These are phyloP conservation scores for Malbranchea zuffiana DNA, from an alignment of 2,329 filamentous ascomycete species.

Conservation along the genomic window DNA sequence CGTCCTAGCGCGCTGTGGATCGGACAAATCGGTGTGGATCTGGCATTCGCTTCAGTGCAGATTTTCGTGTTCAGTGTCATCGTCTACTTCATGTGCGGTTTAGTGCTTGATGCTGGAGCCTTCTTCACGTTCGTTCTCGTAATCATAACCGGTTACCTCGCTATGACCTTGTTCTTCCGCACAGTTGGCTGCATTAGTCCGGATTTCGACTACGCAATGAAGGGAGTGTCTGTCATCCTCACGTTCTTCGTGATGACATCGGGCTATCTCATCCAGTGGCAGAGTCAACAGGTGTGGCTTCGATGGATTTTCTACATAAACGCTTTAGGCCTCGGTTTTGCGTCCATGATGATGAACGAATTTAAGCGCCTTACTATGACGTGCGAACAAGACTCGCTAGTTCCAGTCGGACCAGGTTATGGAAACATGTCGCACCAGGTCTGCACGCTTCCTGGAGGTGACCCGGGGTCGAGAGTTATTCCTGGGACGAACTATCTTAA, in stretches of 20 bases:
- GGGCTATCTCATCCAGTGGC: conserved; percentile 37
- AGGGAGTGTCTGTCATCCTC: conserved; percentile 67
- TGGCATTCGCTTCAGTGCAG: conserved; percentile 74
- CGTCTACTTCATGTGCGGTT: conserved; percentile 78
- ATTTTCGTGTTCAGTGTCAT: conserved; percentile 65
- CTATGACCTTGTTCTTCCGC: conserved; percentile 80
- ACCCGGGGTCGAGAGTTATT: conserved; percentile 43
- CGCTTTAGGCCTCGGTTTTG: conserved; percentile 69
- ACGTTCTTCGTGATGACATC: conserved; percentile 46
- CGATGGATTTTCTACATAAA: conserved; percentile 76
- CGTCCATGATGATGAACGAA: conserved; percentile 72
- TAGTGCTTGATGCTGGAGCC: conserved; percentile 59
- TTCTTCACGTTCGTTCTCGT: conserved; percentile 84
- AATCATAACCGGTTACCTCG: conserved; percentile 63
- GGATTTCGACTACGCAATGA: conserved; percentile 79
- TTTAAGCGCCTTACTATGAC: conserved; percentile 55
- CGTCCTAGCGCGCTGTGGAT: conserved; percentile 72
- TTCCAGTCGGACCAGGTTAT: conserved; percentile 36
- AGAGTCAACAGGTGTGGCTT: conserved; percentile 55
- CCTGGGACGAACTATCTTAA: conserved; percentile 49
- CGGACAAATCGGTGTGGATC: conserved; percentile 69
- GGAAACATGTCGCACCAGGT: conserved; percentile 34
- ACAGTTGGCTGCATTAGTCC: conserved; percentile 63
- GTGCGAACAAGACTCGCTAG: conserved; percentile 33
- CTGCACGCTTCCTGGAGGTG: conserved; percentile 56